Evolutionary conservation across 2,329 filamentous ascomycete species (phyloP).

Genomic region (Verticillium dahliae): DNA sequence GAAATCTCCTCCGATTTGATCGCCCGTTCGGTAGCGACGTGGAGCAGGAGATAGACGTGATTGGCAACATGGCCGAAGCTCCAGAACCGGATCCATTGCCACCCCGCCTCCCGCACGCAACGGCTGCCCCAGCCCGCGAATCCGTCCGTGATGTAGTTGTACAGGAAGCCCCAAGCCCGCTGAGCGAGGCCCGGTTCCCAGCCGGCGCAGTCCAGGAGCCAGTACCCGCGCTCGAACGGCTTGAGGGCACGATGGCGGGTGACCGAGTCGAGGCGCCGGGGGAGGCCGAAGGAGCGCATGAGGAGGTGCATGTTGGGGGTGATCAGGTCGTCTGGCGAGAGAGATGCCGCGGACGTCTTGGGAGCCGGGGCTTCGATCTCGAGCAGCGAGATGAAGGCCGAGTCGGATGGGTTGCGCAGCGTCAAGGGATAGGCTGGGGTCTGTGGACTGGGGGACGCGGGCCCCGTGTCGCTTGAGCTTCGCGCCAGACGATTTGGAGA

Average conservation of each 20-base stretch:
- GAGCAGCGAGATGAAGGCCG: slow-evolving; percentile 1
- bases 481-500: slow-evolving; percentile 11
- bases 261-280: slow-evolving; percentile 45
- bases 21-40: slow-evolving; percentile 60
- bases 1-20: slow-evolving; percentile 49
- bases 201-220: slow-evolving; percentile 53
- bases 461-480: slow-evolving; percentile 22
- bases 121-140: slow-evolving; percentile 62
- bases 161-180: slow-evolving; percentile 56
- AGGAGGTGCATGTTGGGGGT: slow-evolving; percentile 50
- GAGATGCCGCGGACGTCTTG: slow-evolving; percentile 15
- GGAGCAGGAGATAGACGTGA: slow-evolving; percentile 70
- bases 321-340: slow-evolving; percentile 44
- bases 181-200: slow-evolving; percentile 46
- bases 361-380: slow-evolving; percentile 49
- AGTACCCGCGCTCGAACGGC: slow-evolving; percentile 69
- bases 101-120: slow-evolving; percentile 39
- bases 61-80: slow-evolving; percentile 71
- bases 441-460: neutral
- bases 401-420: neutral
- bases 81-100: slow-evolving; percentile 55
- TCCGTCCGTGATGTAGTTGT: slow-evolving; percentile 51
- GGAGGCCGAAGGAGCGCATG: slow-evolving; percentile 42
- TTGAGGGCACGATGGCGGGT: slow-evolving; percentile 33
- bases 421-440: neutral